Percentiles rank a stretch among this genome's conserved stretches.
These are phyloP conservation scores for Abelmoschus esculentus DNA, from an alignment of 345 rosid species.

Conservation along the genomic window DNA sequence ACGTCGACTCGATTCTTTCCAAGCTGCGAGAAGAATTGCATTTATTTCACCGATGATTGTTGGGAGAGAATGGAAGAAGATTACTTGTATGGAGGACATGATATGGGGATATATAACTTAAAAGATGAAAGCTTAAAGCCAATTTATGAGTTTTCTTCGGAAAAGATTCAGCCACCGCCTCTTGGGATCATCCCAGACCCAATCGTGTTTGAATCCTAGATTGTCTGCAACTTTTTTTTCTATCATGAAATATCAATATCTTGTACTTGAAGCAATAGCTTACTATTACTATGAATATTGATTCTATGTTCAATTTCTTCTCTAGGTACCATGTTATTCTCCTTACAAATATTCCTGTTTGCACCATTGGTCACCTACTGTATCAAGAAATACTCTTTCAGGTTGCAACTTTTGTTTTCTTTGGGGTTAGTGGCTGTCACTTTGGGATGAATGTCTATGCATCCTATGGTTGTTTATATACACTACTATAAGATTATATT, in stretches of 20 bases:
- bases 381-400: conserved; percentile 56
- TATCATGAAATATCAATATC: too few species aligned
- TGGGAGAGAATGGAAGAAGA: neutral
- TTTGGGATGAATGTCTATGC: too few species aligned
- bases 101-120: conserved; percentile 2
- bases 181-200: conserved; percentile 4
- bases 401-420: conserved; percentile 58
- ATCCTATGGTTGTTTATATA: too few species aligned
- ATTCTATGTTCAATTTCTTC: too few species aligned
- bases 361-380: conserved; percentile 78
- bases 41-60: conserved; percentile 9
- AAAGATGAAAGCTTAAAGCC: neutral
- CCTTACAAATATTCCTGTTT: conserved; percentile 74
- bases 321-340: too few species aligned
- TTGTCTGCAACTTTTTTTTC: too few species aligned
- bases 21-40: neutral
- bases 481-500: too few species aligned
- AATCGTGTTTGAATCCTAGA: too few species aligned
- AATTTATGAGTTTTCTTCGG: neutral
- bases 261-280: too few species aligned
- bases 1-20: neutral
- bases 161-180: conserved; percentile 3
- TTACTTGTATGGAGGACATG: neutral
- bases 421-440: conserved; percentile 48
- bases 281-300: too few species aligned